Evolutionary conservation across 768 basidiomycete genomes (phyloP).

Genomic region (Tylopilus cervinicoccineus): DNA sequence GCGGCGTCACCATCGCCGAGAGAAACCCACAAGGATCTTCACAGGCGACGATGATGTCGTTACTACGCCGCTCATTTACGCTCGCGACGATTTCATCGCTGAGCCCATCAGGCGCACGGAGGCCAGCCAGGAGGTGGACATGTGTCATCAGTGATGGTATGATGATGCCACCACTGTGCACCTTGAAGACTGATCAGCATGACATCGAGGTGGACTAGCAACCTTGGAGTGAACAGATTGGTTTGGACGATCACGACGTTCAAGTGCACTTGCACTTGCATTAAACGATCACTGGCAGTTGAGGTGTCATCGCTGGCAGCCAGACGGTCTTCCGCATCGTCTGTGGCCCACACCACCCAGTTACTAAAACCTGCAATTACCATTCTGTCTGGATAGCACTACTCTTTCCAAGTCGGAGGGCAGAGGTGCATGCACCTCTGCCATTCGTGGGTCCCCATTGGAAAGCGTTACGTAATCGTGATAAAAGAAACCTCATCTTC

Average conservation of each 20-base stretch:
- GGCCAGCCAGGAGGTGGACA: constrained; percentile 11
- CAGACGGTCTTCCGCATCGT: constrained; percentile 22
- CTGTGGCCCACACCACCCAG: constrained; percentile 21
- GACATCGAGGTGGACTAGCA: background rate
- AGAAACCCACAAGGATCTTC: constrained; percentile 30
- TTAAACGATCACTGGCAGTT: background rate
- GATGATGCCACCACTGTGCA: constrained; percentile 23
- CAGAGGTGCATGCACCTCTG: constrained; percentile 12
- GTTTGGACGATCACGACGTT: constrained; percentile 12
- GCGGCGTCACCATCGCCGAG: constrained; percentile 24
- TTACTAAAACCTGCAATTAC: constrained; percentile 18
- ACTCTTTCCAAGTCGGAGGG: constrained; percentile 11
- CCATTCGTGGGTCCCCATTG: constrained; percentile 30
- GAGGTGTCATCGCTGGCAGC: constrained; percentile 16
- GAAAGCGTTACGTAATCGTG: background rate
- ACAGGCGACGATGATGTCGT: constrained; percentile 23
- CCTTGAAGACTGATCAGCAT: constrained; percentile 12
- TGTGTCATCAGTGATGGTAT: too few relatives aligned
- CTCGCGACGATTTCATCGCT: constrained; percentile 19
- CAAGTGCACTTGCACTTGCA: constrained; percentile 16
- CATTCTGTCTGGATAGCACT: constrained; percentile 25
- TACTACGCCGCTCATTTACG: constrained; percentile 19
- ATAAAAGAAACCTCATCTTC: constrained; percentile 1
- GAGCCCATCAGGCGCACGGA: constrained; percentile 11
- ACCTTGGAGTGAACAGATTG: constrained; percentile 22